These are phyloP conservation scores for Datura wrightii DNA, from an alignment of 257 asterid genomes.

Conservation along the genomic window DNA sequence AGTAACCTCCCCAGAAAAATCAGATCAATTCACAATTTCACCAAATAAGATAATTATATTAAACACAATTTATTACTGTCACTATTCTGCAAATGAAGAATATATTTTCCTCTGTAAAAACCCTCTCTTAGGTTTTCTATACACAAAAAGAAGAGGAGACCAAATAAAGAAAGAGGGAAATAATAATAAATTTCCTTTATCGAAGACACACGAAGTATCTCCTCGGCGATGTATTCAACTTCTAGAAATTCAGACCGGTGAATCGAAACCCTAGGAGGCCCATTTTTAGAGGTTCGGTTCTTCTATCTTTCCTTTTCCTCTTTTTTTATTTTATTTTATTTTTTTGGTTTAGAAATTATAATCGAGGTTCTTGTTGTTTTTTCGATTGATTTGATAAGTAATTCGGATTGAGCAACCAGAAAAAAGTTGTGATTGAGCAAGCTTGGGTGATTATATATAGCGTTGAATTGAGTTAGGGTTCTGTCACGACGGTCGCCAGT, in stretches of 20 bases:
- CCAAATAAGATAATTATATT: background rate
- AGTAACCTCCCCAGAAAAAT: too few species aligned
- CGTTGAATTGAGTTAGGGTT: slow-evolving; percentile 13
- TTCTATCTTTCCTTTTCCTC: background rate
- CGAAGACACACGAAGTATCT: slow-evolving; percentile 13
- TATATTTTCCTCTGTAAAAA: slow-evolving; percentile 41
- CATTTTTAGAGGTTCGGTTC: slow-evolving; percentile 37
- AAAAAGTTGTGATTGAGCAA: background rate
- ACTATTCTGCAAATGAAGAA: background rate
- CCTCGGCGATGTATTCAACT: slow-evolving; percentile 23
- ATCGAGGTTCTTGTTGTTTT: slow-evolving; percentile 16
- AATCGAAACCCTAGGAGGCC: slow-evolving; percentile 42
- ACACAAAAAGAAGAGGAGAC: background rate
- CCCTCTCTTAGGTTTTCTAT: slow-evolving; percentile 46
- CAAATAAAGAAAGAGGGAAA: background rate
- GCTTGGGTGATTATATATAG: too few species aligned
- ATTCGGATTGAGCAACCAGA: too few species aligned
- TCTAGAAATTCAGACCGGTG: background rate
- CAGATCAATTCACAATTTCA: background rate
- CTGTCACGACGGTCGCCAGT: background rate
- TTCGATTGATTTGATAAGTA: background rate
- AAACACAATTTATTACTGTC: background rate
- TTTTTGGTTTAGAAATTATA: background rate
- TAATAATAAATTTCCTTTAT: slow-evolving; percentile 21
- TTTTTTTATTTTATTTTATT: background rate